phyloP scores from a whole-genome alignment of 306 rosid genomes.

The Pachyrhizus erosus region DNA sequence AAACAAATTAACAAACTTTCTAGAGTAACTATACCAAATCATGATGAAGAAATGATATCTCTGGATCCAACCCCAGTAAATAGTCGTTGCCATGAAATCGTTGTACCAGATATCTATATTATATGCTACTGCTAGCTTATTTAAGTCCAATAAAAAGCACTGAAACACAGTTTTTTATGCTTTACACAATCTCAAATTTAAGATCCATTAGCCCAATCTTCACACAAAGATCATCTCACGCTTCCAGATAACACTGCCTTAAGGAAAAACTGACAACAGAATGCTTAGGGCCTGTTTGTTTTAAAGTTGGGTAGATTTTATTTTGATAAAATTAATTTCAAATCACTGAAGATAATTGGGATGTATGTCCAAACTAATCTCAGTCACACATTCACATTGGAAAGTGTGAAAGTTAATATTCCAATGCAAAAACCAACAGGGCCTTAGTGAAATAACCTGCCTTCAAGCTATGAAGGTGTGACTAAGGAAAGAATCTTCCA shows the following conservation, averaged over 20 bases:
- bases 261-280: conserved; percentile 9
- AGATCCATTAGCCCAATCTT: conserved; percentile 25
- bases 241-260: background rate
- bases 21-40: background rate
- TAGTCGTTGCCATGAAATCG: background rate
- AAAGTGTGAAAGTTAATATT: background rate
- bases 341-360: background rate
- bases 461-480: background rate
- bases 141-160: conserved; percentile 8
- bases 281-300: background rate
- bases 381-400: background rate
- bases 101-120: conserved; percentile 1
- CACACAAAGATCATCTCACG: conserved; percentile 5
- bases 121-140: conserved; percentile 13
- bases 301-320: background rate
- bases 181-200: background rate
- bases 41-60: conserved; percentile 21
- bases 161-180: background rate
- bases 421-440: background rate
- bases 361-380: background rate
- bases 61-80: conserved; percentile 23
- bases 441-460: background rate
- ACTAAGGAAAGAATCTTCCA: conserved; percentile 4
- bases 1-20: background rate
- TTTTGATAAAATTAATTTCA: background rate